phyloP scores from a whole-genome alignment of 2,329 filamentous ascomycete species.

The Ceratocystis colombiana region DNA sequence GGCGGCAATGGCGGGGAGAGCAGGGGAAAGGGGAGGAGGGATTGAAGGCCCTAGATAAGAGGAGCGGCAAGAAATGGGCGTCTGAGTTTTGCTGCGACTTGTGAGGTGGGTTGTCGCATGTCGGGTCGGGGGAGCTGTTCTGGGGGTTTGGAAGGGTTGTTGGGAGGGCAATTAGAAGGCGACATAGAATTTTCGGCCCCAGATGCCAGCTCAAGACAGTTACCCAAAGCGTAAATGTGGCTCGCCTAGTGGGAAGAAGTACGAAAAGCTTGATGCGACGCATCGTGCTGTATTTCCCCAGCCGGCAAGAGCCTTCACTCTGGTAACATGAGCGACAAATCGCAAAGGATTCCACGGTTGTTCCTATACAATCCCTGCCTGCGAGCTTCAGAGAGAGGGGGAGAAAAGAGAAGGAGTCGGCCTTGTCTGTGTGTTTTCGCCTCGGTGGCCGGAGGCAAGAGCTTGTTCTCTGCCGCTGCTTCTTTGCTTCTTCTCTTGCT shows the following conservation, averaged over 20 bases:
- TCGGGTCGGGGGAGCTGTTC: neutral
- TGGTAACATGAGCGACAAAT: conserved; percentile 1
- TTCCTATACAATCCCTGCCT: neutral
- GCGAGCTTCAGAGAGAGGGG: neutral
- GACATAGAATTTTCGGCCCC: no score
- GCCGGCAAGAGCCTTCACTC: neutral
- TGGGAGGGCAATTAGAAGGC: no score
- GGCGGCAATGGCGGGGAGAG: neutral
- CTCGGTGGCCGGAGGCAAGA: no score
- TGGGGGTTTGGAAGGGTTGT: neutral
- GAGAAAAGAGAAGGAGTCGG: neutral
- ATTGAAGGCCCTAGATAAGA: neutral
- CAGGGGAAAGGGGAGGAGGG: neutral
- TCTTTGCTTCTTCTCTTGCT: no score
- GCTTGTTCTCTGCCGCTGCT: no score
- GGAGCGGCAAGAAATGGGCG: no score
- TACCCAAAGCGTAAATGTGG: no score
- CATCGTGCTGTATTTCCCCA: neutral
- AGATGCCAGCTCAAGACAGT: no score
- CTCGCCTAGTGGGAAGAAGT: no score
- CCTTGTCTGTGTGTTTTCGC: no score
- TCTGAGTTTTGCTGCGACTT: neutral
- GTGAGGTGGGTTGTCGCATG: neutral
- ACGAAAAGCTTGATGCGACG: no score
- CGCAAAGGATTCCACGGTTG: neutral